Percentiles rank a stretch among this genome's conserved stretches.
These are phyloP conservation scores for Calonectria pteridis DNA, from an alignment of 2,329 filamentous ascomycete genomes.

Conservation along the genomic window DNA sequence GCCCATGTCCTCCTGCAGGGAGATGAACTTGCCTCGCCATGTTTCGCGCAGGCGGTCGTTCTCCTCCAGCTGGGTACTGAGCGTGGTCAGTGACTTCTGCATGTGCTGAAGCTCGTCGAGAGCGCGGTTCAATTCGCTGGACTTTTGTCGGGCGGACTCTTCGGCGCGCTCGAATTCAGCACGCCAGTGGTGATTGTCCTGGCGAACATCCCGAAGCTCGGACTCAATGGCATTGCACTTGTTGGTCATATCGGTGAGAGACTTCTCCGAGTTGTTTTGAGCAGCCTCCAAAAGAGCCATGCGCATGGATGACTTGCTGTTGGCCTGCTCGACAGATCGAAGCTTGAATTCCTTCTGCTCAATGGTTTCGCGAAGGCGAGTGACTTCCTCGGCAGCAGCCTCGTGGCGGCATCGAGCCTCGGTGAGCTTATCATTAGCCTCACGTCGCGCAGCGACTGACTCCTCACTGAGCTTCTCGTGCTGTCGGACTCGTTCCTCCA, in stretches of 20 bases:
- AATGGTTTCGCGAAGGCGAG: constrained; percentile 73
- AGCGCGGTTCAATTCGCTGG: constrained; percentile 62
- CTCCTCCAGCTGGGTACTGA: constrained; percentile 85
- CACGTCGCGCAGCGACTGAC: constrained; percentile 72
- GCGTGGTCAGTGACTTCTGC: constrained; percentile 77
- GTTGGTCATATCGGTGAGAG: constrained; percentile 67
- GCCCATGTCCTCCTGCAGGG: constrained; percentile 89
- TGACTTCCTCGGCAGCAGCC: constrained; percentile 79
- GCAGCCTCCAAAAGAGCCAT: constrained; percentile 76
- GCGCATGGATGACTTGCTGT: constrained; percentile 69
- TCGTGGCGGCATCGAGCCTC: constrained; percentile 79
- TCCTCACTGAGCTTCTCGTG: constrained; percentile 74
- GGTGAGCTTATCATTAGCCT: constrained; percentile 78
- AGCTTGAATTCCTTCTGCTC: constrained; percentile 79
- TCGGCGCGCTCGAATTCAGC: constrained; percentile 71
- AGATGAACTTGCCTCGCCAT: constrained; percentile 86
- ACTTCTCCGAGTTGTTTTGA: constrained; percentile 69
- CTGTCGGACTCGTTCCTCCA: constrained; percentile 76
- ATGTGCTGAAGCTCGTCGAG: constrained; percentile 78
- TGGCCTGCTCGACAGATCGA: constrained; percentile 68
- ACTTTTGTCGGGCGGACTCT: constrained; percentile 62
- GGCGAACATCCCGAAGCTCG: constrained; percentile 67
- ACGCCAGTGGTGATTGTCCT: constrained; percentile 72
- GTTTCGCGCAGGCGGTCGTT: constrained; percentile 86
- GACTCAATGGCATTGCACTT: constrained; percentile 65